A percentile compares a stretch with the other conserved stretches of the same genome.
Conservation (phyloP, 2,329 filamentous ascomycete species). For the Ceratocystis variospora region DNA sequence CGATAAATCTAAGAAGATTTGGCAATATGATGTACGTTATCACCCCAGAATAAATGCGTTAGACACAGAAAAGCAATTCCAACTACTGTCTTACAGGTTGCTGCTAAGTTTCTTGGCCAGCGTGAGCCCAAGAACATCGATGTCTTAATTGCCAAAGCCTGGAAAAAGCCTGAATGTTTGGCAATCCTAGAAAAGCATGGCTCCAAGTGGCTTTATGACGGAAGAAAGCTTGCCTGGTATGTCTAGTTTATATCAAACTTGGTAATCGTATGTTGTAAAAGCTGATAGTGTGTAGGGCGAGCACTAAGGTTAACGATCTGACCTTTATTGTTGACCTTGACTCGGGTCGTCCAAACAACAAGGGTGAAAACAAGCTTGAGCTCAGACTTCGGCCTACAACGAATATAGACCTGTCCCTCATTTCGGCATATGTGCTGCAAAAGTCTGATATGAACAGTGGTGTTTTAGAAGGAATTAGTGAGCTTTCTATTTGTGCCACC, state of each 20-base stretch:
- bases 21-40: constrained; percentile 69
- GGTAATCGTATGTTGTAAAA: neutral
- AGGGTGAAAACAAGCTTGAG: constrained; percentile 37
- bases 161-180: constrained; percentile 29
- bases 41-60: neutral
- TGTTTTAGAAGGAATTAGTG: constrained; percentile 62
- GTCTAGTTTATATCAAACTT: constrained; percentile 17
- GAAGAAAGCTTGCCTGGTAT: constrained; percentile 75
- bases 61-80: neutral
- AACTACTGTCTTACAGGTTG: constrained; percentile 10
- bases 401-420: constrained; percentile 50
- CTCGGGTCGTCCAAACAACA: constrained; percentile 24
- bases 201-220: constrained; percentile 59
- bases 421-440: constrained; percentile 53
- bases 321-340: constrained; percentile 60
- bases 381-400: constrained; percentile 52
- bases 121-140: constrained; percentile 24
- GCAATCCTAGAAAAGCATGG: constrained; percentile 36
- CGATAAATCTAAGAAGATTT: constrained; percentile 45
- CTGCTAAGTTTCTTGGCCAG: constrained; percentile 15
- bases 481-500: neutral
- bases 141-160: constrained; percentile 60
- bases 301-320: constrained; percentile 28
- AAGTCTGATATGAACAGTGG: constrained; percentile 47
- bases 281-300: constrained; percentile 25